Evolutionary conservation across 768 basidiomycete species (phyloP).

Genomic region (Lentinula sp.): DNA sequence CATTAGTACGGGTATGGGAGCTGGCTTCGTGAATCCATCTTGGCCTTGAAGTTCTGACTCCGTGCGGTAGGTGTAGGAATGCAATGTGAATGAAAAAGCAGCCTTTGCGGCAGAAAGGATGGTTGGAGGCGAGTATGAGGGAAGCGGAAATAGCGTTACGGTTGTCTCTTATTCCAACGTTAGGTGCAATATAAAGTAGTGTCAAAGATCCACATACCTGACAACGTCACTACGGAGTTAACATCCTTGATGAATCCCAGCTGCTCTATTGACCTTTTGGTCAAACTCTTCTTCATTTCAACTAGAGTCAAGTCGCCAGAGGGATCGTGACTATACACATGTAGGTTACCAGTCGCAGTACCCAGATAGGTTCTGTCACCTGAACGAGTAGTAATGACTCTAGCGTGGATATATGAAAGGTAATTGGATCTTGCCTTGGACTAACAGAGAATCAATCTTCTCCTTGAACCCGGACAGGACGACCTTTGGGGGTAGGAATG

Average conservation of each 20-base stretch:
- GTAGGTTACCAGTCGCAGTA: conserved; percentile 48
- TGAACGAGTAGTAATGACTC: conserved; percentile 21
- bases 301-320: conserved; percentile 36
- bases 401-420: neutral
- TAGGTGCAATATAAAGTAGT: neutral
- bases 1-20: conserved; percentile 58
- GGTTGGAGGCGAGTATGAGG: conserved; percentile 64
- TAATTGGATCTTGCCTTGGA: conserved; percentile 31
- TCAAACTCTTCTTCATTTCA: conserved; percentile 62
- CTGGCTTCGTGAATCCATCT: conserved; percentile 22
- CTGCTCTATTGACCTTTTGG: conserved; percentile 77
- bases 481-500: conserved; percentile 27
- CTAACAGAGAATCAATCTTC: conserved; percentile 37
- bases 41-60: conserved; percentile 13
- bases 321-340: conserved; percentile 40
- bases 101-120: conserved; percentile 71
- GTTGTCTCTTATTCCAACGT: conserved; percentile 48
- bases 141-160: conserved; percentile 72
- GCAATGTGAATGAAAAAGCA: conserved; percentile 77
- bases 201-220: conserved; percentile 47
- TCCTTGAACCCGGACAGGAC: conserved; percentile 42
- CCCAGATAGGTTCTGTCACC: conserved; percentile 60
- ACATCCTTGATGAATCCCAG: conserved; percentile 80
- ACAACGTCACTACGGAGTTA: conserved; percentile 79
- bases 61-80: conserved; percentile 52